Base-by-base conservation (phyloP, 306 rosid genomes). In the Oxytropis ochrocephala region DNA sequence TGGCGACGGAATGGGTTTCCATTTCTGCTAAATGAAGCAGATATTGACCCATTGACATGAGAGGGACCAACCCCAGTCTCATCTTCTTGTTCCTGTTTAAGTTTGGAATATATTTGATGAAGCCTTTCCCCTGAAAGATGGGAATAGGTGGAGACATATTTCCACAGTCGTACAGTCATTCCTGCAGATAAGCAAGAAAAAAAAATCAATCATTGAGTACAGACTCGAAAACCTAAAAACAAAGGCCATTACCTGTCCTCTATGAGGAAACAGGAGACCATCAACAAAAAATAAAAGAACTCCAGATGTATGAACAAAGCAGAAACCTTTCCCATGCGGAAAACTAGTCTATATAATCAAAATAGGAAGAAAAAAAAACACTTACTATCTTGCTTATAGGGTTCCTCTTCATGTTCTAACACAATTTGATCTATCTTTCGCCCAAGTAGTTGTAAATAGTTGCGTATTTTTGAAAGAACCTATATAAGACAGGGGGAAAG, bases 61-160 rank as follows among this genome's bases (percentile, higher is more conserved):
- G 99, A 95, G 42, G 96, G 88, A 51, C 97, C 89, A 79, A 55
- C 81, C 69, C 83, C 96, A 24, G 79, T 86, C 77, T 88, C 95
- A 33, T 79, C 96, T 17, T 82, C 84, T 70, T 85, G 85, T 86
- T 91, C 96, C 83, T 78, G 87, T 80, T 81, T 84, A 64, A 95
- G 99, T 78, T 95, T 89, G 27, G 95, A 83, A 78, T 95, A 89
- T 58, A 95, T 95, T 79, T 95, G 96, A 69, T 82, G 89, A 59
- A 95, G 97, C 71, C 96, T 84, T 82, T 89, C 99, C 67, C 99
- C 99, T 2, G 99, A 87, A 19, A 95, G 89, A 85, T 95, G 92
- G 67, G 97, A 95, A 79, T 84, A 95, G 18, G 96, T 89, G 44
- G 99, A 95, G 68, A 95, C 99, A 75, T 89, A 95, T 72, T 95